phyloP scores from a whole-genome alignment of 805 yeast genomes.

The Barnettozyma siamensis region DNA sequence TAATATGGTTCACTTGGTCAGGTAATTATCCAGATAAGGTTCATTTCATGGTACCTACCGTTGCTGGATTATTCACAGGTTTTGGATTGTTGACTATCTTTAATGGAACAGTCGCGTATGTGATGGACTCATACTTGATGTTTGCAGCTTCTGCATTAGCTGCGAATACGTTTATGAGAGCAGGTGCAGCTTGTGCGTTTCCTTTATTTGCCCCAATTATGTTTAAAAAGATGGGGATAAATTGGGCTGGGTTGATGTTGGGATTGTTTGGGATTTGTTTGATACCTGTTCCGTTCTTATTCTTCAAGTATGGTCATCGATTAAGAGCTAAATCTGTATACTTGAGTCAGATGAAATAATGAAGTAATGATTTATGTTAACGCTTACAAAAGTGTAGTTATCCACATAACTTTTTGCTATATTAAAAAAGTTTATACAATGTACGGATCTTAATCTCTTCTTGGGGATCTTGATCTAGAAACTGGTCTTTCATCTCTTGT shows the following conservation, averaged over 20 bases:
- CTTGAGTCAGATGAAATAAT: background rate
- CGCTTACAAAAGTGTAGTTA: background rate
- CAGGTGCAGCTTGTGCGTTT: constrained; percentile 62
- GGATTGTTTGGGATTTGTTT: constrained; percentile 55
- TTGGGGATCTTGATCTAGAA: constrained; percentile 28
- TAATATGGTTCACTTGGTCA: constrained; percentile 86
- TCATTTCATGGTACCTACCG: constrained; percentile 76
- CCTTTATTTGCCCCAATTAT: constrained; percentile 67
- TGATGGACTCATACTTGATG: constrained; percentile 62
- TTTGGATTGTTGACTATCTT: constrained; percentile 65
- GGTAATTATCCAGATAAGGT: constrained; percentile 65
- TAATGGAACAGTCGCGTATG: constrained; percentile 63
- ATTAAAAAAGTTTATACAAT: too few relatives aligned
- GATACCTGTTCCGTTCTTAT: constrained; percentile 64
- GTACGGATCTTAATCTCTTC: constrained; percentile 23
- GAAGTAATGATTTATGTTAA: too few relatives aligned
- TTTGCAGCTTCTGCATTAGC: constrained; percentile 80
- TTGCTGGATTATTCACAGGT: constrained; percentile 60
- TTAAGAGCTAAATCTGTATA: constrained; percentile 55
- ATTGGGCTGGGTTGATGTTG: constrained; percentile 75
- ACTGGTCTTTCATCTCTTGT: constrained; percentile 18
- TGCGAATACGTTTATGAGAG: constrained; percentile 66
- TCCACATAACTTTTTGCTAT: too few relatives aligned
- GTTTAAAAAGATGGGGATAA: constrained; percentile 61
- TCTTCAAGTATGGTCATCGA: constrained; percentile 49